These are phyloP conservation scores for Garcia nutans DNA, from an alignment of 345 rosid species.

Conservation along the genomic window DNA sequence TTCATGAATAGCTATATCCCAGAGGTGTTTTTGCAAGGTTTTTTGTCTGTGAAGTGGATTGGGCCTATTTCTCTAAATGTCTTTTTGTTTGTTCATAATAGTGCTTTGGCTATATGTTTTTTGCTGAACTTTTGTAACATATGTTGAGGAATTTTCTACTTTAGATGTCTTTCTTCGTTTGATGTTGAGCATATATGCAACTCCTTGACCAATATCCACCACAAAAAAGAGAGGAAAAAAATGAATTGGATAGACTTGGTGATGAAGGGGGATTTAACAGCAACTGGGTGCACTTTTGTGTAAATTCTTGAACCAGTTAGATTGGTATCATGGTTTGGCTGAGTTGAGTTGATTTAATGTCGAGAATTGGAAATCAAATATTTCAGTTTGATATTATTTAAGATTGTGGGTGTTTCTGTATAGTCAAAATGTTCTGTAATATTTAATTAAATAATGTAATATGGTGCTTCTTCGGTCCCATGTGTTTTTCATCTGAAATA, in stretches of 20 bases:
- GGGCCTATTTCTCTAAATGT: not conserved
- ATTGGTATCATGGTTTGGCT: too few relatives aligned
- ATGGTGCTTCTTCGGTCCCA: not conserved
- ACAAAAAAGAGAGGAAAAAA: too few relatives aligned
- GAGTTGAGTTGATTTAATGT: not conserved
- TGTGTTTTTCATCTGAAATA: constrained; percentile 1
- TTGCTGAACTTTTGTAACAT: not conserved
- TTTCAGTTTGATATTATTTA: not conserved
- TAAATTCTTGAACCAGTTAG: not conserved
- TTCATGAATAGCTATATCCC: not conserved
- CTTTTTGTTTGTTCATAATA: too few relatives aligned
- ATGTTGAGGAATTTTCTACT: not conserved
- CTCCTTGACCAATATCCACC: not conserved
- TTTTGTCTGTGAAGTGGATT: not conserved
- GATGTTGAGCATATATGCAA: not conserved
- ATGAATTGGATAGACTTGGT: not conserved
- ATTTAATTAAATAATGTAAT: too few relatives aligned
- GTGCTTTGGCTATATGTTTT: not conserved
- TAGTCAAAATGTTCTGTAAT: not conserved
- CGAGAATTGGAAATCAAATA: not conserved
- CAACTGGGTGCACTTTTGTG: not conserved
- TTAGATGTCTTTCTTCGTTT: not conserved
- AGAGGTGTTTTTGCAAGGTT: not conserved
- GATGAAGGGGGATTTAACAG: not conserved
- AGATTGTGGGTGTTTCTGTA: not conserved